phyloP scores from a whole-genome alignment of 176 grass and related monocot genomes.

The Neostapfia colusana region DNA sequence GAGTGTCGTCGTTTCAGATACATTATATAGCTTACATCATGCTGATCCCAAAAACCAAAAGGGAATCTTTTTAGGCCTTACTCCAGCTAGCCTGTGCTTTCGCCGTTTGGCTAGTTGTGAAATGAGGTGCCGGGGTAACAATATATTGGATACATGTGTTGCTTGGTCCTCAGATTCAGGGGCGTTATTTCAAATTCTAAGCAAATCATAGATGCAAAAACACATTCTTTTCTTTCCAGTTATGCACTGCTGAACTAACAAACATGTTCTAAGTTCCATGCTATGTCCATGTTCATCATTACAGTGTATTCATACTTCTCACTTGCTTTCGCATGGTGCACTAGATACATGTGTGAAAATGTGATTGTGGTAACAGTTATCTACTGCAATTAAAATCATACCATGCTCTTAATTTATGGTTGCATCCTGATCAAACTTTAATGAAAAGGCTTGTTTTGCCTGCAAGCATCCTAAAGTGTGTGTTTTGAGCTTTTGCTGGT shows the following conservation, averaged over 20 bases:
- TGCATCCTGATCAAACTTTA: background rate
- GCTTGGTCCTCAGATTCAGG: background rate
- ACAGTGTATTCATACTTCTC: background rate
- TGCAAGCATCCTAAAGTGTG: background rate
- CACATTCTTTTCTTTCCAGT: background rate
- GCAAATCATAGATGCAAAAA: background rate
- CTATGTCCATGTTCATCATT: background rate
- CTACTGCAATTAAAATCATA: background rate
- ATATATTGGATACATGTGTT: background rate
- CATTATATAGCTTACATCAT: background rate
- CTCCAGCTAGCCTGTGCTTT: background rate
- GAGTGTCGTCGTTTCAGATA: background rate
- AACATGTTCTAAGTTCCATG: background rate
- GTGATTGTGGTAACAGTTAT: background rate
- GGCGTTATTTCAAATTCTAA: background rate
- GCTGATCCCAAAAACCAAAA: background rate
- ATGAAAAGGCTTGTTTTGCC: too few species aligned
- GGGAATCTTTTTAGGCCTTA: background rate
- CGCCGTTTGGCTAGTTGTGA: background rate
- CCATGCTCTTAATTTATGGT: background rate
- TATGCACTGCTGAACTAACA: background rate
- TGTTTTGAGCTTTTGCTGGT: background rate
- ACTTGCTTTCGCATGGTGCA: background rate
- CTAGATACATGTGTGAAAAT: background rate
- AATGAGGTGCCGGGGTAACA: too few species aligned